Base-by-base conservation (phyloP, 129 eudicot species). In the Heracleum sosnowskyi region DNA sequence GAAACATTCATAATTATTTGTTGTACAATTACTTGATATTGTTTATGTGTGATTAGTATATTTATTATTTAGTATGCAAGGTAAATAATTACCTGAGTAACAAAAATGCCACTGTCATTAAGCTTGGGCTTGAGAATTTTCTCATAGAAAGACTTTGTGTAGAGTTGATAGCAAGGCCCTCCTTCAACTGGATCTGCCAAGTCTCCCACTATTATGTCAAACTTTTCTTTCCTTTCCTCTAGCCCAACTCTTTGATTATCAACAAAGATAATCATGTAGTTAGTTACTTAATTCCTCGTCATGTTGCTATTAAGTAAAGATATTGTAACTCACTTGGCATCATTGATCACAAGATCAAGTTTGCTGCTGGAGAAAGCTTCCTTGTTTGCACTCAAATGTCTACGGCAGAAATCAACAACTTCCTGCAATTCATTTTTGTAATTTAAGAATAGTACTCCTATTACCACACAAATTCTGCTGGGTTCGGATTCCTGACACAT, bases 151-250 rank as follows among this genome's bases (percentile, higher is more conserved):
- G 92, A 85, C 78, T 95, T 92, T 33, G 99, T 92, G 69, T 95
- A 95, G 75, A 95, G 96, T 70, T 95, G 94, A 74, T 90, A 92
- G 74, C 99, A 95, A 57, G 99, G 98, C 57, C 98, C 98, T 57
- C 98, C 97, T 88, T 93, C 97, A 77, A 93, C 93, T 77, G 98
- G 99, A 69, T 95, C 99, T 2, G 99, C 99, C 57, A 95, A 87
- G 76, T 95, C 99, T 76, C 99, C 99, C 42, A 95, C 90, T 41
- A 95, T 95, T 9, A 95, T 82, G 40, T 95, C 99, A 78, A 84
- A 95, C 68, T 87, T 92, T 68, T 95, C 99, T 41, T 88, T 80
- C 80, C 96, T 88, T 69, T 84, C 87, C 81, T 87, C 90, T 57
- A 95, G 79, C 69, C 90, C 99, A 82, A 81, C 91, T 88, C 97